Evolutionary conservation across 2,329 filamentous ascomycete genomes (phyloP).

Genomic region (Ophiostoma ips): DNA sequence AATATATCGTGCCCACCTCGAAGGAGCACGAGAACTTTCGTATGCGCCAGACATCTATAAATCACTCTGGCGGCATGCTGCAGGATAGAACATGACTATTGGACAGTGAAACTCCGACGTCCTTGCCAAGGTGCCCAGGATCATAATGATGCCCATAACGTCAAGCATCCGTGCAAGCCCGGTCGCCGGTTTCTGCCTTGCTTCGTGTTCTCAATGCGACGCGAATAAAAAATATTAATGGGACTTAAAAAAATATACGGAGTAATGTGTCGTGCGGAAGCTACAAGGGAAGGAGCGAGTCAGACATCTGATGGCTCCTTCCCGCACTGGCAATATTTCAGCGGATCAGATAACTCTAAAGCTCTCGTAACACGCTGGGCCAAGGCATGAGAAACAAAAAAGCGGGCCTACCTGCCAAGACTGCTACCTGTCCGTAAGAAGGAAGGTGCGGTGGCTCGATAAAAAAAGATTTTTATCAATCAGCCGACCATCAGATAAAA

Average conservation of each 20-base stretch:
- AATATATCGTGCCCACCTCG: too few relatives aligned
- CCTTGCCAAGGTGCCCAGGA: too few relatives aligned
- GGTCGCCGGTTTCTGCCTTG: not conserved
- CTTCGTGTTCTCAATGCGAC: too few relatives aligned
- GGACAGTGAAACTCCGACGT: too few relatives aligned
- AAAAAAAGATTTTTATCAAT: slow-evolving; percentile 8
- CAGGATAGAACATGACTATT: too few relatives aligned
- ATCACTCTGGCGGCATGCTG: too few relatives aligned
- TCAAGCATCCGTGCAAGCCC: not conserved
- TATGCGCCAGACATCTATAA: too few relatives aligned
- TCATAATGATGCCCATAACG: too few relatives aligned
- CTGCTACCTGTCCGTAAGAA: not conserved
- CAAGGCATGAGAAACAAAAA: not conserved
- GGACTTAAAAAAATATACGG: too few relatives aligned
- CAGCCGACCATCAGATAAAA: slow-evolving; percentile 13
- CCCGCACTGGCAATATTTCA: not conserved
- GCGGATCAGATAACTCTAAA: slow-evolving; percentile 9
- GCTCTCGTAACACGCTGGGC: not conserved
- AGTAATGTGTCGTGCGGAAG: not conserved
- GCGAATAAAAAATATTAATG: too few relatives aligned
- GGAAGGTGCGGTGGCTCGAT: not conserved
- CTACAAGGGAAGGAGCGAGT: not conserved
- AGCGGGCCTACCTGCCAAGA: not conserved
- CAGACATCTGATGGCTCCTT: not conserved
- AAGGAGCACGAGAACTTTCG: too few relatives aligned